These are phyloP conservation scores for Penicillium parvum DNA, from an alignment of 495 filamentous ascomycete species.

Conservation along the genomic window DNA sequence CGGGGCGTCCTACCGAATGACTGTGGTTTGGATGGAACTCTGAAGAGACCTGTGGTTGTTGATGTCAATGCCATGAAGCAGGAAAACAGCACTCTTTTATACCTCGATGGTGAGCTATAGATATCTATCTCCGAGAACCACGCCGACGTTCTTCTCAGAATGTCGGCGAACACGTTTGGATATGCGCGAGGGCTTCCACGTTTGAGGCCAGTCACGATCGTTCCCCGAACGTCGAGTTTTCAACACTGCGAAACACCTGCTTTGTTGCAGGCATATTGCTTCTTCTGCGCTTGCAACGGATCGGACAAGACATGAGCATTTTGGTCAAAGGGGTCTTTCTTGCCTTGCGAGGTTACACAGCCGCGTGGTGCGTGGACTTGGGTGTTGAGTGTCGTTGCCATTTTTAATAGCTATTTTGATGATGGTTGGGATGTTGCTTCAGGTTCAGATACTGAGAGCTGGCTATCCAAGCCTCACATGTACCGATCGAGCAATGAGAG, in stretches of 20 bases:
- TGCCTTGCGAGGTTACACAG: not conserved
- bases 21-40: not conserved
- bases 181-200: not conserved
- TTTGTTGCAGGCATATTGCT: not conserved
- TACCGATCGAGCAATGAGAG: no score
- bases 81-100: not conserved
- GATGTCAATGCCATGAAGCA: not conserved
- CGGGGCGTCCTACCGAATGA: not conserved
- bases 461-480: no score
- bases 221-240: not conserved
- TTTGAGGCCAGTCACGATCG: not conserved
- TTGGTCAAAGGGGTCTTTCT: not conserved
- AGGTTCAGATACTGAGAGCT: no score
- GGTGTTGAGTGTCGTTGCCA: not conserved
- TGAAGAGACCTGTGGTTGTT: not conserved
- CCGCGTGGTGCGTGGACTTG: constrained; percentile 2
- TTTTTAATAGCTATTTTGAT: not conserved
- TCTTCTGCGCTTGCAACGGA: not conserved
- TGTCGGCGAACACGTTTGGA: constrained; percentile 6
- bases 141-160: constrained; percentile 2
- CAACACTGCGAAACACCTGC: not conserved
- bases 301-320: not conserved
- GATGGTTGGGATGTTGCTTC: not conserved
- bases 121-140: no score
- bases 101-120: not conserved